Percentiles rank a stretch among this genome's conserved stretches.
Conservation (phyloP, 2,329 filamentous ascomycete genomes). For the Botrytis pseudocinerea region DNA sequence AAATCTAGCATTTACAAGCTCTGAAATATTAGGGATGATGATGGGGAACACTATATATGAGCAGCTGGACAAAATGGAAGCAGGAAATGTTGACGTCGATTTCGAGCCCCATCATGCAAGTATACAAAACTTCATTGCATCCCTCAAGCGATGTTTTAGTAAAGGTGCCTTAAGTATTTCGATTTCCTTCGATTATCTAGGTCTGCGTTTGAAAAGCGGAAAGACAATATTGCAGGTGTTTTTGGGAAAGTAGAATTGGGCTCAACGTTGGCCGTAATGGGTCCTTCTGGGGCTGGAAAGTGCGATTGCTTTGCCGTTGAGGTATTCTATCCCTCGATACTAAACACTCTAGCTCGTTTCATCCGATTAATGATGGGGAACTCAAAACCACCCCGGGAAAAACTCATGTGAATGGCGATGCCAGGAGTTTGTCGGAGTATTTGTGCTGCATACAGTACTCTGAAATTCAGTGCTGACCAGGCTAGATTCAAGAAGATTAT, state of each 20-base stretch:
- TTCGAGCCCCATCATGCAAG: too few relatives aligned
- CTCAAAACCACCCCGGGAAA: neutral
- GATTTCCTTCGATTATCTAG: too few relatives aligned
- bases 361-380: neutral
- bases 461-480: neutral
- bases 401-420: slow-evolving; percentile 6
- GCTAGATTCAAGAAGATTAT: neutral
- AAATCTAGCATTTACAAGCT: too few relatives aligned
- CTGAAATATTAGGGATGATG: too few relatives aligned
- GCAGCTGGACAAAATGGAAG: too few relatives aligned
- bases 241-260: slow-evolving; percentile 6
- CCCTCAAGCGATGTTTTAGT: too few relatives aligned
- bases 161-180: too few relatives aligned
- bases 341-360: neutral
- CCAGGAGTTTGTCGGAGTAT: neutral
- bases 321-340: neutral
- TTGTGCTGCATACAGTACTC: neutral
- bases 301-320: neutral
- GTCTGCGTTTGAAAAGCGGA: too few relatives aligned
- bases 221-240: neutral
- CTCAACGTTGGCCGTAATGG: neutral
- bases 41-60: too few relatives aligned
- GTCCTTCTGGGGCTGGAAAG: neutral
- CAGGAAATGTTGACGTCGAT: too few relatives aligned
- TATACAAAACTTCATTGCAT: too few relatives aligned